These are phyloP conservation scores for Mortierella sp. DNA, from an alignment of 371 early-diverging fungal species.

Conservation along the genomic window DNA sequence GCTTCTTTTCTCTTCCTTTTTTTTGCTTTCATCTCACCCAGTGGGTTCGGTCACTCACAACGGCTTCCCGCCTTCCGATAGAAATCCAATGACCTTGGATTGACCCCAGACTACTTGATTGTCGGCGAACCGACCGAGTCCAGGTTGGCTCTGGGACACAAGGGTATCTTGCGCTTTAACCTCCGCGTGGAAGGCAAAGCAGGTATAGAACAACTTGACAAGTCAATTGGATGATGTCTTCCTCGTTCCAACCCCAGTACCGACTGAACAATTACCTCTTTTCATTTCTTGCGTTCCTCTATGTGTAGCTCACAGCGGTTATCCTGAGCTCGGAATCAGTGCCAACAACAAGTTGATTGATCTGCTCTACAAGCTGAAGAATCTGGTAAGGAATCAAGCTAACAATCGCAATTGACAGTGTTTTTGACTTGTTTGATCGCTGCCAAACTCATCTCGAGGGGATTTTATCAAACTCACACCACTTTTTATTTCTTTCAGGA, in stretches of 20 bases:
- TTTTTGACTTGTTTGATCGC: too few species aligned
- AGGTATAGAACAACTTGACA: too few species aligned
- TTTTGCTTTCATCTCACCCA: not conserved
- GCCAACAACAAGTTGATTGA: conserved; percentile 56
- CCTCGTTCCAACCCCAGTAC: not conserved
- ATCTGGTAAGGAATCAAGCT: conserved; percentile 19
- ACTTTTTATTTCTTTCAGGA: conserved; percentile 34
- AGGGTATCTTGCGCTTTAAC: conserved; percentile 57
- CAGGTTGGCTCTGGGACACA: conserved; percentile 58
- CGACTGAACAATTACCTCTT: not conserved
- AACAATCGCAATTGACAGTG: too few species aligned
- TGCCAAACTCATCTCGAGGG: too few species aligned
- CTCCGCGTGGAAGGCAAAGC: conserved; percentile 53
- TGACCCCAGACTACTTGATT: conserved; percentile 52
- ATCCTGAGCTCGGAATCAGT: conserved; percentile 56
- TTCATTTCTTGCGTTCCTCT: not conserved
- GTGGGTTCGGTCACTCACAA: not conserved
- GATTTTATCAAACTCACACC: too few species aligned
- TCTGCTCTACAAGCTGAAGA: conserved; percentile 32
- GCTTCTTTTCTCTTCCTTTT: conserved; percentile 1
- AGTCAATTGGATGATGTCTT: not conserved
- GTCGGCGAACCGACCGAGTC: conserved; percentile 63
- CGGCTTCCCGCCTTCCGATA: conserved; percentile 2
- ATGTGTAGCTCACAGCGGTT: conserved; percentile 54
- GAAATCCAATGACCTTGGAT: conserved; percentile 55